A percentile compares a stretch with the other conserved stretches of the same genome.
Conservation (phyloP, 164 flowering plant species). For the Kingdonia uniflora region DNA sequence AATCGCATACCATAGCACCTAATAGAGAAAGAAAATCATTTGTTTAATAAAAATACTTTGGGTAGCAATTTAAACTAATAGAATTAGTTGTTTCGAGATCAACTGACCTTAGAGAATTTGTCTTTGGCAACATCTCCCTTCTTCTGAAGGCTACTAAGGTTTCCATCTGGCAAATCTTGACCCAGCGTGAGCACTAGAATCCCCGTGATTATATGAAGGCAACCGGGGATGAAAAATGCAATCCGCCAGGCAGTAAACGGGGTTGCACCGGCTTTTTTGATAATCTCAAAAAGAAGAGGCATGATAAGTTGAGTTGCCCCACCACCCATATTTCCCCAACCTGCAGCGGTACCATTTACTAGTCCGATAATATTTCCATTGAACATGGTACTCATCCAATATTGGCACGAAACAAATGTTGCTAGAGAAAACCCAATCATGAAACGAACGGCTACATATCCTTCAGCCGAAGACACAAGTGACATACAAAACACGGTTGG, state of each 20-base stretch:
- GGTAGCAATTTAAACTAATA: not conserved
- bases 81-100: no score
- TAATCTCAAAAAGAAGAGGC: conserved; percentile 51
- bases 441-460: conserved; percentile 36
- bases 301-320: conserved; percentile 75
- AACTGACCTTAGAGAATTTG: conserved; percentile 48
- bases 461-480: conserved; percentile 32
- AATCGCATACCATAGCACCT: conserved; percentile 58
- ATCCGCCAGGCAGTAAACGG: conserved; percentile 80
- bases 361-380: conserved; percentile 54
- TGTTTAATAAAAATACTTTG: not conserved
- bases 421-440: conserved; percentile 79
- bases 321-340: conserved; percentile 92
- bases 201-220: conserved; percentile 46
- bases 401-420: conserved; percentile 74
- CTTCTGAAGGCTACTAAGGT: conserved; percentile 47
- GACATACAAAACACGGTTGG: conserved; percentile 63
- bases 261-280: conserved; percentile 33
- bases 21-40: not conserved
- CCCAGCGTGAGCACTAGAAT: conserved; percentile 53
- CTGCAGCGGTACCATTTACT: conserved; percentile 64
- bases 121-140: conserved; percentile 49
- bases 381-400: conserved; percentile 82
- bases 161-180: conserved; percentile 81
- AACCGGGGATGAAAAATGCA: conserved; percentile 77